Evolutionary conservation across 2,329 filamentous ascomycete species (phyloP).

Genomic region (Claviceps quebecensis): DNA sequence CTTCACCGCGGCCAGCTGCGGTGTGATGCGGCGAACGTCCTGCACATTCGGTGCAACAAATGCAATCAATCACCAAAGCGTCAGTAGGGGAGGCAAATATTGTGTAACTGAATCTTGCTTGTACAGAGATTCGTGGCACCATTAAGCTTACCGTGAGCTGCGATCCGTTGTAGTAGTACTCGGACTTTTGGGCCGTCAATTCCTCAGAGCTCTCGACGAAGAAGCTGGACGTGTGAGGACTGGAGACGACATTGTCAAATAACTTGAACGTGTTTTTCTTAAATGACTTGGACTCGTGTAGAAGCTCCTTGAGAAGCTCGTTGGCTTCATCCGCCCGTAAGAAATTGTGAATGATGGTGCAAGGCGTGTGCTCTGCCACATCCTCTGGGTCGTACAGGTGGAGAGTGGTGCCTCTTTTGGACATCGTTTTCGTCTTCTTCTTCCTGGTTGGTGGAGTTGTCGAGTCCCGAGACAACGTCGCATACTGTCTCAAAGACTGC

Average conservation of each 20-base stretch:
- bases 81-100: not conserved
- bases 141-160: slow-evolving; percentile 39
- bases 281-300: slow-evolving; percentile 60
- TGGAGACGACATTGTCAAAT: slow-evolving; percentile 76
- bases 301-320: slow-evolving; percentile 57
- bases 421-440: slow-evolving; percentile 42
- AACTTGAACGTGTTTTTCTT: slow-evolving; percentile 63
- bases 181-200: slow-evolving; percentile 52
- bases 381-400: slow-evolving; percentile 73
- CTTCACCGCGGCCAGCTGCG: slow-evolving; percentile 58
- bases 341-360: slow-evolving; percentile 87
- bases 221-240: slow-evolving; percentile 71
- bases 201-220: slow-evolving; percentile 68
- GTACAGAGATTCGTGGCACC: too few species aligned
- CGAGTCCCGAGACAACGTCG: slow-evolving; percentile 10
- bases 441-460: slow-evolving; percentile 15
- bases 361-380: slow-evolving; percentile 72
- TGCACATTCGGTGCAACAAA: slow-evolving; percentile 13
- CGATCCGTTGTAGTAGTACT: slow-evolving; percentile 78
- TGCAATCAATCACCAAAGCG: not conserved
- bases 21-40: slow-evolving; percentile 65
- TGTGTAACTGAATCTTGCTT: too few species aligned
- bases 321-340: slow-evolving; percentile 59
- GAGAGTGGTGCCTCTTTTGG: slow-evolving; percentile 68
- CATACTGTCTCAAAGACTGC: slow-evolving; percentile 46